These are phyloP conservation scores for Kodamaea hsintzibuensis DNA, from an alignment of 805 yeast genomes.

Conservation along the genomic window DNA sequence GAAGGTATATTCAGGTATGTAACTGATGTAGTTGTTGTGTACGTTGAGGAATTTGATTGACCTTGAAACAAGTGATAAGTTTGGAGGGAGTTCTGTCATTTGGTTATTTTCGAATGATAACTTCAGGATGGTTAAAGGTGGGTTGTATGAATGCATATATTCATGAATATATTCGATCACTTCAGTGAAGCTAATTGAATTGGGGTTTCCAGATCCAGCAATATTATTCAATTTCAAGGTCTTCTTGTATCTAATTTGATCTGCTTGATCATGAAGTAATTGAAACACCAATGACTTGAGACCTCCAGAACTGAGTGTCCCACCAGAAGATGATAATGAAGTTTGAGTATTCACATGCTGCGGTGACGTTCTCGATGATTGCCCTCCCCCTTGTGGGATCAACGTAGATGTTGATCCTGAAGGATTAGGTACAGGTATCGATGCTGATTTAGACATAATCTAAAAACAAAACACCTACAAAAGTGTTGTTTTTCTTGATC, in stretches of 20 bases:
- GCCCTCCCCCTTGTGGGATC: constrained; percentile 1
- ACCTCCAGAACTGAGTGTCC: too few species aligned
- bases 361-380: background rate
- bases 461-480: background rate
- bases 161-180: constrained; percentile 16
- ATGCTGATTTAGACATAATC: constrained; percentile 1
- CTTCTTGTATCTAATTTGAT: constrained; percentile 14
- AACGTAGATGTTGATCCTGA: background rate
- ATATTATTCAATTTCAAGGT: constrained; percentile 14
- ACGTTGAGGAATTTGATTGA: constrained; percentile 62
- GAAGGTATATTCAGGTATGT: constrained; percentile 47
- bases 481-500: background rate
- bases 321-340: background rate
- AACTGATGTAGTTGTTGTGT: constrained; percentile 56
- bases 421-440: background rate
- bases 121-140: constrained; percentile 37
- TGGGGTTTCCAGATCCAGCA: background rate
- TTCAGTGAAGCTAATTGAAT: constrained; percentile 5
- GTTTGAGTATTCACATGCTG: background rate
- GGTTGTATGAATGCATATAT: constrained; percentile 13
- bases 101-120: constrained; percentile 56
- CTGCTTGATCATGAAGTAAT: constrained; percentile 15
- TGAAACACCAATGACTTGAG: constrained; percentile 9
- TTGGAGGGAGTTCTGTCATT: constrained; percentile 48
- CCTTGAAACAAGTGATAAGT: constrained; percentile 41